Base-by-base conservation (phyloP, 495 filamentous ascomycete genomes). In the Neurospora tetraspora region DNA sequence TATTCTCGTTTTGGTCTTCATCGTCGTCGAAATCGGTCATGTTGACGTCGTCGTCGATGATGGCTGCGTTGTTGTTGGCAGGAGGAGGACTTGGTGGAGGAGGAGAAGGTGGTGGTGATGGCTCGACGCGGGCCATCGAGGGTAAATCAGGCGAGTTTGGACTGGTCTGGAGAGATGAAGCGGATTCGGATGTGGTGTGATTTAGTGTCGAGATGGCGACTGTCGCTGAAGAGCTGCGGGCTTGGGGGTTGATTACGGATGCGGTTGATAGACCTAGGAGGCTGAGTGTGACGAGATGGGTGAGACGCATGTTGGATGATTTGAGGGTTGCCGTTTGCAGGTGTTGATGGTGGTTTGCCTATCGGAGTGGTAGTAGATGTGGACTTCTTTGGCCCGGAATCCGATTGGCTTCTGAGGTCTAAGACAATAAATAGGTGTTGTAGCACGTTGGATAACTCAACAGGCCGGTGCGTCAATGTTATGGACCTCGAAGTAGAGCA, bases 101-200 rank as follows among this genome's bases (percentile, higher is more conserved):
- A 59, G 9, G 20, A 20, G 12, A 27, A 14, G 47, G 6, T 23
- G 20, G 6, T 31, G 23, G 9, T 61, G 23, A 1, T 31, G 47
- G 47, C 5, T 12, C 10, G 38, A 18, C 12, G 14, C 4, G 40
- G 40, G 40, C 5, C 2, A 23, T 16, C 5, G 2, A 6, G 11
- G 12, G 23, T 61, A 5, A 1, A 16, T 8, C 2, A 23, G 47
- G 0, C 10, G 47, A 2, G 2, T 0, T 0, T 9, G 6, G 1
- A 6, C 5, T 31, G 27, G 53, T 16, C 12, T 18, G 23, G 27
- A 4, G 12, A 3, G 45, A n/a, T n/a, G n/a, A 23, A 23, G 45
- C n/a, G 9, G n/a, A 23, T 27, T 53, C 20, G 45, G 20, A 23
- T 53, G 11, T 16, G 53, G 18, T n/a, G 20, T 53, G 20, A 2